These are phyloP conservation scores for Cyanodermella asteris DNA, from an alignment of 2,329 filamentous ascomycete genomes.

Conservation along the genomic window DNA sequence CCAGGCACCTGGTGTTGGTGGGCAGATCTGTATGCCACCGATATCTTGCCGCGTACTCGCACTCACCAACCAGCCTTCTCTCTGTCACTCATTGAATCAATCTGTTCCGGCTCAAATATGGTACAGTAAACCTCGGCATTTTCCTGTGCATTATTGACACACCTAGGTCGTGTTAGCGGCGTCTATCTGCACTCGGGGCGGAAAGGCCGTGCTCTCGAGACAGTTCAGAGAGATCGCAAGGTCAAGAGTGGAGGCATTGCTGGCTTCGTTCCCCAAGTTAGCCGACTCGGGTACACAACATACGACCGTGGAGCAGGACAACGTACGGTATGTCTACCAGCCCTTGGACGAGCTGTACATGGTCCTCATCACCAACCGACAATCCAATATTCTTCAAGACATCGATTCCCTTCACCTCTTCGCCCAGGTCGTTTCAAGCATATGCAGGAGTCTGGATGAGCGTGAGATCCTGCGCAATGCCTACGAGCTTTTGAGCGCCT, in stretches of 20 bases:
- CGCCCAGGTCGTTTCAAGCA: constrained; percentile 87
- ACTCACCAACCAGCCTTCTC: no score
- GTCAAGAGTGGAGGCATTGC: constrained; percentile 85
- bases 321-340: constrained; percentile 98
- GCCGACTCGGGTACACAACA: constrained; percentile 92
- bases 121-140: no score
- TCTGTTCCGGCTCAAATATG: no score
- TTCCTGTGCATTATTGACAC: not conserved
- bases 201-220: constrained; percentile 92
- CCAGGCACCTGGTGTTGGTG: no score
- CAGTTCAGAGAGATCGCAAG: constrained; percentile 96
- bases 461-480: constrained; percentile 86
- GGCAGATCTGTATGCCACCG: no score
- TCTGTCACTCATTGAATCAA: no score
- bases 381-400: constrained; percentile 97
- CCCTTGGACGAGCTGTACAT: constrained; percentile 98
- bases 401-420: constrained; percentile 97
- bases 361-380: constrained; percentile 96
- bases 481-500: constrained; percentile 87
- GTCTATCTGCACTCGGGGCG: constrained; percentile 94
- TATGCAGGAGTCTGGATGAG: constrained; percentile 91
- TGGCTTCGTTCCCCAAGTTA: constrained; percentile 93
- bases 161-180: constrained; percentile 84
- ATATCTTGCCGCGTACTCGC: no score
- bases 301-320: constrained; percentile 96